A percentile compares a stretch with the other conserved stretches of the same genome.
phyloP scores from a whole-genome alignment of 2,329 filamentous ascomycete species.

The Corniculantispora saksenae region DNA sequence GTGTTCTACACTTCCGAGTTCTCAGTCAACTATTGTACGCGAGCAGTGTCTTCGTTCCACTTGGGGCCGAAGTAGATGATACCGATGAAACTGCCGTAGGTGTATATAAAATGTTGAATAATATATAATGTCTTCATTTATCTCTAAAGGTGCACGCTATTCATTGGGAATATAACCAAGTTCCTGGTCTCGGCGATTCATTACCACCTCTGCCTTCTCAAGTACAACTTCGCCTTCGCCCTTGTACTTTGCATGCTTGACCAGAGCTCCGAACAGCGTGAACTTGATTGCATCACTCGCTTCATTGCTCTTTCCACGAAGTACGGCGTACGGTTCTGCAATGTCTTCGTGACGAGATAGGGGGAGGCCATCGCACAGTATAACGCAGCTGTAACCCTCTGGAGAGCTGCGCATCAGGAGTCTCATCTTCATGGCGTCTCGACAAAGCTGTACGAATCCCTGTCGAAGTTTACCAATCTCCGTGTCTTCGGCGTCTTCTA shows the following conservation, averaged over 20 bases:
- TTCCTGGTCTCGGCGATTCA: too few relatives aligned
- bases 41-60: too few relatives aligned
- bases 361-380: neutral
- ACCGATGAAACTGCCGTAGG: too few relatives aligned
- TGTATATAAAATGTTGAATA: too few relatives aligned
- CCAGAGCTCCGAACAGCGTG: neutral
- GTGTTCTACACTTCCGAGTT: too few relatives aligned
- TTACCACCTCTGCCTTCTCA: neutral
- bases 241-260: neutral
- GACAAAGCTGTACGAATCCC: neutral
- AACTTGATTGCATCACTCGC: neutral
- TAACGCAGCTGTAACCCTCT: neutral
- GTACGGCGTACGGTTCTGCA: neutral
- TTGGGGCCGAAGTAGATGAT: too few relatives aligned
- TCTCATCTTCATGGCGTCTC: neutral
- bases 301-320: neutral
- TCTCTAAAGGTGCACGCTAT: too few relatives aligned
- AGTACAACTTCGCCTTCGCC: neutral
- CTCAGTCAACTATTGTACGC: too few relatives aligned
- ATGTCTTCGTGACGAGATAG: neutral
- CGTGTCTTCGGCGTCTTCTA: neutral
- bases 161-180: too few relatives aligned
- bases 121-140: too few relatives aligned
- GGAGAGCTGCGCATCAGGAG: neutral
- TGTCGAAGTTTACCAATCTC: neutral